These are phyloP conservation scores for Talaromyces stipitatus DNA, from an alignment of 495 filamentous ascomycete species.

Conservation along the genomic window DNA sequence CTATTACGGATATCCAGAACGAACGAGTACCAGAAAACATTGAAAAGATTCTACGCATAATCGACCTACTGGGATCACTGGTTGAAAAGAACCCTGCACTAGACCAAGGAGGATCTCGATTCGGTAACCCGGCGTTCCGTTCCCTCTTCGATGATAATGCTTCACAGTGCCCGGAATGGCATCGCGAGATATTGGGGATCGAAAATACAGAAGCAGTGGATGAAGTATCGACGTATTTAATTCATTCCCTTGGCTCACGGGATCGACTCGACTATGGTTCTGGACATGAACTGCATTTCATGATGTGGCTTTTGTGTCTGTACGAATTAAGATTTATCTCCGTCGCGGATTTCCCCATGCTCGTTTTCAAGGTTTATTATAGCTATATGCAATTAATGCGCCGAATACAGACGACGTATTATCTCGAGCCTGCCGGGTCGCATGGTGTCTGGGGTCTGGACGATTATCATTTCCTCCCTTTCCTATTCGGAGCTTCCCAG, in stretches of 20 bases:
- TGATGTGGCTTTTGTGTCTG: conserved; percentile 88
- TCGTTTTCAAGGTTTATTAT: conserved; percentile 71
- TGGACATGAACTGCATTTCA: conserved; percentile 93
- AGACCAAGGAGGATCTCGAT: conserved; percentile 80
- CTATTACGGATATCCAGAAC: conserved; percentile 58
- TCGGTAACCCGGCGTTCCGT: conserved; percentile 90
- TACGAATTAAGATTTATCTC: conserved; percentile 67
- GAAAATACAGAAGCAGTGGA: conserved; percentile 45
- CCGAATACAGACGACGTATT: conserved; percentile 81
- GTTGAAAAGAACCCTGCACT: conserved; percentile 64
- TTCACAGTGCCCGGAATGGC: conserved; percentile 34
- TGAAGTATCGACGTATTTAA: conserved; percentile 74
- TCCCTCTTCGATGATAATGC: conserved; percentile 68
- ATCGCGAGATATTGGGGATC: conserved; percentile 42
- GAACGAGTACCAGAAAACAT: conserved; percentile 48
- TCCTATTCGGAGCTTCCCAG: conserved; percentile 92
- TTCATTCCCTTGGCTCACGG: conserved; percentile 76
- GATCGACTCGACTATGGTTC: conserved; percentile 94
- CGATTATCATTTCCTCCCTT: conserved; percentile 94
- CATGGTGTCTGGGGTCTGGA: conserved; percentile 96
- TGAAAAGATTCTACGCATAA: conserved; percentile 56
- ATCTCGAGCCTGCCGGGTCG: conserved; percentile 89
- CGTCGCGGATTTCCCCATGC: conserved; percentile 53
- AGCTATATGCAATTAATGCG: conserved; percentile 77
- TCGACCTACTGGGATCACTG: conserved; percentile 57